Percentiles rank a stretch among this genome's conserved stretches.
These are phyloP conservation scores for Begonia masoniana DNA, from an alignment of 306 rosid species.

Conservation along the genomic window DNA sequence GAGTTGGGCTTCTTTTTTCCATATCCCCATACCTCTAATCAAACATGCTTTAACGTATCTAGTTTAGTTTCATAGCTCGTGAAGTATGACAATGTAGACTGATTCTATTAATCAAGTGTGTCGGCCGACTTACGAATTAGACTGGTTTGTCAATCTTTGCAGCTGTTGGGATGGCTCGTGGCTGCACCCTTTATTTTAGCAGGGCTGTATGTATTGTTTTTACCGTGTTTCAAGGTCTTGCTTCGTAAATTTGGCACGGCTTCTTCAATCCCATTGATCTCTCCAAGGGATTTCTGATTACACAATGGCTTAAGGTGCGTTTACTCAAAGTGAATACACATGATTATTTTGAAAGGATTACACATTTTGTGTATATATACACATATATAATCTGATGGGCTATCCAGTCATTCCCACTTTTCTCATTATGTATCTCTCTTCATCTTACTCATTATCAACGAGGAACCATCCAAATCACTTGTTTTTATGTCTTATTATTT, in stretches of 20 bases:
- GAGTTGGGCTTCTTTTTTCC: too few species aligned
- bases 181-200: slow-evolving; percentile 59
- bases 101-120: too few species aligned
- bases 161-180: slow-evolving; percentile 82
- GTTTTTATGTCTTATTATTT: too few species aligned
- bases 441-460: too few species aligned
- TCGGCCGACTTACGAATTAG: background rate
- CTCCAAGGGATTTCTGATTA: slow-evolving; percentile 47
- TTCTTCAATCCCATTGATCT: slow-evolving; percentile 50
- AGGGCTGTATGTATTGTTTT: slow-evolving; percentile 25
- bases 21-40: too few species aligned
- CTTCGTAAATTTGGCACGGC: slow-evolving; percentile 44
- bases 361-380: background rate
- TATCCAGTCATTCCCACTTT: too few species aligned
- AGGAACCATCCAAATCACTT: too few species aligned
- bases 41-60: too few species aligned
- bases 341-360: background rate
- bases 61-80: too few species aligned
- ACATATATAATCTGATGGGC: too few species aligned
- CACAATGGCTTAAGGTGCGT: slow-evolving; percentile 6
- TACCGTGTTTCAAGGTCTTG: slow-evolving; percentile 66
- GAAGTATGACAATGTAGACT: too few species aligned
- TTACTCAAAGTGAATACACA: background rate
- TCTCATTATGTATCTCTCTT: too few species aligned
- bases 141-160: slow-evolving; percentile 17